These are phyloP conservation scores for Handroanthus guayacan DNA, from an alignment of 257 asterid species.

Conservation along the genomic window DNA sequence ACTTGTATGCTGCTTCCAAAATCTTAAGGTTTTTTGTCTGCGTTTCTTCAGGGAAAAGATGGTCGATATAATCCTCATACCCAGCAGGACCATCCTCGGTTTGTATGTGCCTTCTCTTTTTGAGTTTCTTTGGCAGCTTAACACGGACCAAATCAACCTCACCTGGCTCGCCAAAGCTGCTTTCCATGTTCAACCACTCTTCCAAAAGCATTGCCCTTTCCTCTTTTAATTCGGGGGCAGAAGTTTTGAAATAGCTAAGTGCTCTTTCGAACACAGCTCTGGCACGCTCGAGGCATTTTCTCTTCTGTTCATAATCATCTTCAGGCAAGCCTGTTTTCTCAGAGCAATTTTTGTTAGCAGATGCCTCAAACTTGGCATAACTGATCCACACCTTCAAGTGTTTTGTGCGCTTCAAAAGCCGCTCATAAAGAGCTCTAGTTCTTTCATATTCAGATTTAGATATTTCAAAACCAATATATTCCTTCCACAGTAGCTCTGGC, in stretches of 20 bases:
- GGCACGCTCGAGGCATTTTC: constrained; percentile 68
- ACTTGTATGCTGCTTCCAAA: constrained; percentile 87
- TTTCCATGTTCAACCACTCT: constrained; percentile 83
- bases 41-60: constrained; percentile 89
- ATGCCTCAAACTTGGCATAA: constrained; percentile 92
- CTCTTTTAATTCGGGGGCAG: constrained; percentile 89
- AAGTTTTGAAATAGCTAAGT: constrained; percentile 65
- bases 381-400: constrained; percentile 99
- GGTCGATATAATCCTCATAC: constrained; percentile 90
- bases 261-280: constrained; percentile 93
- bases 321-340: constrained; percentile 53
- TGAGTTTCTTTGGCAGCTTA: constrained; percentile 90
- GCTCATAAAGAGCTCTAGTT: constrained; percentile 88
- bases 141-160: constrained; percentile 70
- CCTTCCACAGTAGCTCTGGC: constrained; percentile 99
- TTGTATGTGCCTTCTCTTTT: constrained; percentile 85
- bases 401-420: constrained; percentile 89
- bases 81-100: constrained; percentile 87
- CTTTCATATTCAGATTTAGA: constrained; percentile 79
- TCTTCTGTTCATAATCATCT: constrained; percentile 55
- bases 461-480: constrained; percentile 94
- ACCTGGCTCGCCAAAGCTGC: constrained; percentile 79
- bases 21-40: constrained; percentile 75
- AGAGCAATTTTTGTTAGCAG: constrained; percentile 57
- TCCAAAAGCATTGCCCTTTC: constrained; percentile 95